A percentile compares a stretch with the other conserved stretches of the same genome.
Evolutionary conservation across 495 filamentous ascomycete species (phyloP).

Genomic region (Podospora tetraspora): DNA sequence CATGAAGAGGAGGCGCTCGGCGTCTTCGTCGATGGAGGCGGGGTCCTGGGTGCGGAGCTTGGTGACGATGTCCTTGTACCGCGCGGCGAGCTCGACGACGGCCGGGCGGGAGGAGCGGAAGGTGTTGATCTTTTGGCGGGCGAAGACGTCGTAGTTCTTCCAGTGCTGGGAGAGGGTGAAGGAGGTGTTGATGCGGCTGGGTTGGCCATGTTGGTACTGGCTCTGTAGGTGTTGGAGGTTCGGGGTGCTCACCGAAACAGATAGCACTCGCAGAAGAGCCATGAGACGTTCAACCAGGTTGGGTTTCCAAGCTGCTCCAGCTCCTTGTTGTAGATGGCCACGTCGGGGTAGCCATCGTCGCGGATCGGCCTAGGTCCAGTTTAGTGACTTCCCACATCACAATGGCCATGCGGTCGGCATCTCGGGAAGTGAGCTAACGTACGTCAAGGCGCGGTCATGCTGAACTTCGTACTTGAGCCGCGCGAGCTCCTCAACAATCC

Average conservation of each 20-base stretch:
- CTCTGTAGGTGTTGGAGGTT: background rate
- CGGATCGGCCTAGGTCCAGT: slow-evolving; percentile 56
- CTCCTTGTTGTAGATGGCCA: slow-evolving; percentile 80
- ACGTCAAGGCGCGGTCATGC: slow-evolving; percentile 81
- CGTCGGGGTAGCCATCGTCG: slow-evolving; percentile 75
- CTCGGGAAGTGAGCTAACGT: slow-evolving; percentile 27
- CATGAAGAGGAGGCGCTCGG: slow-evolving; percentile 71
- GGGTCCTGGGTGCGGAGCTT: slow-evolving; percentile 45
- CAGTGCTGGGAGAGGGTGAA: slow-evolving; percentile 77
- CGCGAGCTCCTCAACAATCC: slow-evolving; percentile 72
- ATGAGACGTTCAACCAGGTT: slow-evolving; percentile 76
- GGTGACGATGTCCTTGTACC: slow-evolving; percentile 73
- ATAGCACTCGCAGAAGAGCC: slow-evolving; percentile 93
- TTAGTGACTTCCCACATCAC: slow-evolving; percentile 3
- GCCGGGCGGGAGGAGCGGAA: slow-evolving; percentile 90
- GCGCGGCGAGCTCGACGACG: slow-evolving; percentile 84
- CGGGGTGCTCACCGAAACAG: slow-evolving; percentile 61
- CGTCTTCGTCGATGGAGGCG: slow-evolving; percentile 53
- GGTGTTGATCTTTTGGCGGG: slow-evolving; percentile 83
- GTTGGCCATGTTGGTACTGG: slow-evolving; percentile 20
- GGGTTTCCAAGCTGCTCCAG: slow-evolving; percentile 67
- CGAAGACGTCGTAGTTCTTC: slow-evolving; percentile 91
- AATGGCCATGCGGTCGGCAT: too few species aligned
- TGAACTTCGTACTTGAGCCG: slow-evolving; percentile 93
- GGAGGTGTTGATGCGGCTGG: slow-evolving; percentile 66